phyloP scores from a whole-genome alignment of 2,329 filamentous ascomycete genomes.

The Diaporthe aspalathi region DNA sequence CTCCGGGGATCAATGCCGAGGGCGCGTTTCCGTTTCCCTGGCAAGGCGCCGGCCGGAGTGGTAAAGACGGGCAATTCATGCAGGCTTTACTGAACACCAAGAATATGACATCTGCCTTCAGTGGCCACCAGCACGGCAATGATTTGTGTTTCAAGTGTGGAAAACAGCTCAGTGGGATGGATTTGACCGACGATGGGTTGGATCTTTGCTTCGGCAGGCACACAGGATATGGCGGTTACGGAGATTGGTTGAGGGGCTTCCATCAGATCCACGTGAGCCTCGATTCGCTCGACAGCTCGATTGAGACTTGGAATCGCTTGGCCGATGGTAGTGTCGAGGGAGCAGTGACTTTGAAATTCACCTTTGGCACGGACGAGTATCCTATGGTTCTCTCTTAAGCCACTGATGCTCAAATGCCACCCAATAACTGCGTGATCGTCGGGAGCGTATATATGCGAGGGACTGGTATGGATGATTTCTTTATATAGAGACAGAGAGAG shows the following conservation, averaged over 20 bases:
- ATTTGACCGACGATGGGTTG: slow-evolving; percentile 52
- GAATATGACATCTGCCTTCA: slow-evolving; percentile 69
- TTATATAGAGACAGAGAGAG: no score
- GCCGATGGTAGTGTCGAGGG: slow-evolving; percentile 66
- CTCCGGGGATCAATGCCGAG: slow-evolving; percentile 61
- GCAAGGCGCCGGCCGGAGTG: slow-evolving; percentile 58
- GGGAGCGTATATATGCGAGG: no score
- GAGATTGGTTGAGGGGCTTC: slow-evolving; percentile 70
- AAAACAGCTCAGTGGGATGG: slow-evolving; percentile 43
- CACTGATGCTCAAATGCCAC: no score
- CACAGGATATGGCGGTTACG: slow-evolving; percentile 77
- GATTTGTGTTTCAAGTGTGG: slow-evolving; percentile 68
- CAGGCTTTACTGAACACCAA: slow-evolving; percentile 64
- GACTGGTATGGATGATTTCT: no score
- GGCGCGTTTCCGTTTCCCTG: slow-evolving; percentile 52
- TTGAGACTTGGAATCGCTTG: slow-evolving; percentile 70
- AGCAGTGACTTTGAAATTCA: slow-evolving; percentile 66
- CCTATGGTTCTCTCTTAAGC: background rate
- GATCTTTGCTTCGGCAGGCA: slow-evolving; percentile 67
- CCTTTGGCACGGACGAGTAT: slow-evolving; percentile 49
- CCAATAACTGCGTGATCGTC: no score
- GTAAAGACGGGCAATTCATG: slow-evolving; percentile 72
- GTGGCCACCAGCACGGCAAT: slow-evolving; percentile 74
- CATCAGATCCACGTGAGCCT: slow-evolving; percentile 65
- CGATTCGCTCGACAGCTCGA: slow-evolving; percentile 49